Evolutionary conservation across 2,329 filamentous ascomycete genomes (phyloP).

Genomic region (Sclerotinia sclerotiorum): DNA sequence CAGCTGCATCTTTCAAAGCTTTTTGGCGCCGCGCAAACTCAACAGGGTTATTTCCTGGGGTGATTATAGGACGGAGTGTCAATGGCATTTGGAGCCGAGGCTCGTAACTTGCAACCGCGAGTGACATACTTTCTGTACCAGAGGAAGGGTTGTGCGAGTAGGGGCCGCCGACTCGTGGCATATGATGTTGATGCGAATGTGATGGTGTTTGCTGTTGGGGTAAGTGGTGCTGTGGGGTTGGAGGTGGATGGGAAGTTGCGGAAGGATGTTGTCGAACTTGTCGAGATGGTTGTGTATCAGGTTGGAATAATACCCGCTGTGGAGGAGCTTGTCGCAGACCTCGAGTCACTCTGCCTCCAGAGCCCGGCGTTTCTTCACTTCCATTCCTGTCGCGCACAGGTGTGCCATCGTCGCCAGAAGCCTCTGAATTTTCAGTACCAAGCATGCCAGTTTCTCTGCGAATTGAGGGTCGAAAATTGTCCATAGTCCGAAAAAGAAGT

Average conservation of each 20-base stretch:
- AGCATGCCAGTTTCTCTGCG: constrained; percentile 45
- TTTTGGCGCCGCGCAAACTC: constrained; percentile 63
- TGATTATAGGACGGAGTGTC: constrained; percentile 70
- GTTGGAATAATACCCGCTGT: constrained; percentile 81
- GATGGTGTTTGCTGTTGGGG: constrained; percentile 23
- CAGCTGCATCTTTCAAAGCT: constrained; percentile 42
- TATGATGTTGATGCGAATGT: constrained; percentile 37
- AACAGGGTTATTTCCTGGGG: constrained; percentile 70
- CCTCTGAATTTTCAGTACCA: constrained; percentile 57
- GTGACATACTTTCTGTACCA: constrained; percentile 57
- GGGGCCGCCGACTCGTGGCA: constrained; percentile 42
- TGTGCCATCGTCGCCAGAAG: constrained; percentile 60
- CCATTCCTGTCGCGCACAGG: constrained; percentile 53
- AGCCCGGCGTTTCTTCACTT: constrained; percentile 51
- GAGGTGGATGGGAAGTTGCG: constrained; percentile 43
- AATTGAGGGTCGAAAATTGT: constrained; percentile 64
- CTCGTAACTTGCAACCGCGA: constrained; percentile 67
- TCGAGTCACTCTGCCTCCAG: constrained; percentile 58
- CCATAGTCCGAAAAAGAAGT: constrained; percentile 73
- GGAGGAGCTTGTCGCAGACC: constrained; percentile 80
- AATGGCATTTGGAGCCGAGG: constrained; percentile 62
- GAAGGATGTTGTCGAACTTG: constrained; percentile 61
- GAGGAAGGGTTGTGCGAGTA: constrained; percentile 53
- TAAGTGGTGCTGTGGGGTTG: constrained; percentile 33
- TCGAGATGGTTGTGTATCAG: constrained; percentile 67